Percentiles rank a stretch among this genome's conserved stretches.
Conservation (phyloP, 805 yeast genomes). For the Nakazawaea wickerhamii region DNA sequence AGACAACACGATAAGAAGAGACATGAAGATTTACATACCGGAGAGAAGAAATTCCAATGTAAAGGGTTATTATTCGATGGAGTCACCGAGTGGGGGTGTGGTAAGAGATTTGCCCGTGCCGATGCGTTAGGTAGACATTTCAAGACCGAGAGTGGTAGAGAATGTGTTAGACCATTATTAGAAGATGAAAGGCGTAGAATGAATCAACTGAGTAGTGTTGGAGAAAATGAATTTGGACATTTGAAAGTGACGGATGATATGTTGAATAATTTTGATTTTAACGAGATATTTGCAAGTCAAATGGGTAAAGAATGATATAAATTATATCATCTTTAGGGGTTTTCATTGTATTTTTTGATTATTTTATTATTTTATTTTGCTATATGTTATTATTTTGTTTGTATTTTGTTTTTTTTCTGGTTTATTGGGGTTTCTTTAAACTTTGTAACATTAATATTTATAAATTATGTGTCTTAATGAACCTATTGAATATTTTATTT, state of each 20-base stretch:
- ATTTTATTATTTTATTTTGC: not conserved
- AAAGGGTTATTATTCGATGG: constrained; percentile 59
- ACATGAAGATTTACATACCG: constrained; percentile 71
- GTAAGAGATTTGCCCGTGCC: constrained; percentile 70
- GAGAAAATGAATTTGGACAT: not conserved
- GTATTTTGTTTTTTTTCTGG: no score
- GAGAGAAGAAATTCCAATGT: constrained; percentile 71
- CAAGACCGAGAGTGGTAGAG: constrained; percentile 72
- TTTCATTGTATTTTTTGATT: constrained; percentile 1
- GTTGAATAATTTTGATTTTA: constrained; percentile 10
- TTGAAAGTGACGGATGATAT: constrained; percentile 11
- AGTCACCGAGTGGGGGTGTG: constrained; percentile 65
- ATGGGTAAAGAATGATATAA: constrained; percentile 21
- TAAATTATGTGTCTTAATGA: no score
- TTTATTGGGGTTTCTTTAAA: no score
- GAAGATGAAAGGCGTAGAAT: constrained; percentile 43
- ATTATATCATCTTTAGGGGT: no score
- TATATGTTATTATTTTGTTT: not conserved
- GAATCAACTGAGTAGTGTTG: not conserved
- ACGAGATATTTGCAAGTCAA: constrained; percentile 9
- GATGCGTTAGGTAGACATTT: constrained; percentile 79
- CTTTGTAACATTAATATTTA: no score
- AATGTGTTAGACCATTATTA: constrained; percentile 62
- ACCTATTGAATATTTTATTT: no score
- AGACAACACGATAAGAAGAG: constrained; percentile 73